A percentile compares a stretch with the other conserved stretches of the same genome.
phyloP scores from a whole-genome alignment of 1,284 basidiomycete species.

The Golubevia sp. region DNA sequence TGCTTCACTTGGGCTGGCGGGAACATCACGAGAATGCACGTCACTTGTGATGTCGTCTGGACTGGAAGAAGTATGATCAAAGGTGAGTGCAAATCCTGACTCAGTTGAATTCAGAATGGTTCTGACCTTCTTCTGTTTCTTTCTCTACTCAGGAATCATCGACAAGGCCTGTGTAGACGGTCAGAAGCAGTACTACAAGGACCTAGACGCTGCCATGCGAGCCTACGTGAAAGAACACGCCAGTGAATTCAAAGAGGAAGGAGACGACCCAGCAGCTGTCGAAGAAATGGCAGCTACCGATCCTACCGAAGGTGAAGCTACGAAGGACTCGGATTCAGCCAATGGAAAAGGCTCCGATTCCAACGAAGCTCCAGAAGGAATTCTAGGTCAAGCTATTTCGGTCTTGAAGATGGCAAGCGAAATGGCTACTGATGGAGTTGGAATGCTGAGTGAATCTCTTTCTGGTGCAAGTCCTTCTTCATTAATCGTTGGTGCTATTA shows the following conservation, averaged over 20 bases:
- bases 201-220: slow-evolving; percentile 83
- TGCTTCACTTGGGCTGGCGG: slow-evolving; percentile 91
- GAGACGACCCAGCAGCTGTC: slow-evolving; percentile 66
- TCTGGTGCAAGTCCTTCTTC: slow-evolving; percentile 21
- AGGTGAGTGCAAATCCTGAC: slow-evolving; percentile 66
- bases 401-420: slow-evolving; percentile 16
- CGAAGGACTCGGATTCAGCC: slow-evolving; percentile 6
- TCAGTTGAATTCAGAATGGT: neutral
- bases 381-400: neutral
- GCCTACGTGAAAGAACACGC: slow-evolving; percentile 84
- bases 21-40: slow-evolving; percentile 76
- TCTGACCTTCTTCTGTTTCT: neutral
- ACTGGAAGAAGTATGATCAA: slow-evolving; percentile 94
- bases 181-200: slow-evolving; percentile 84
- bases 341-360: neutral
- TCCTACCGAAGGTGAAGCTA: neutral
- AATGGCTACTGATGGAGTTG: slow-evolving; percentile 23
- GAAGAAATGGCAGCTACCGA: slow-evolving; percentile 30
- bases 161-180: slow-evolving; percentile 91
- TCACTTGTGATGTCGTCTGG: slow-evolving; percentile 94
- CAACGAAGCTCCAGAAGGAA: slow-evolving; percentile 2
- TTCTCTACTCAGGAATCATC: slow-evolving; percentile 74
- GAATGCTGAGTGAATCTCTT: slow-evolving; percentile 17
- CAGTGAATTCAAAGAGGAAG: slow-evolving; percentile 84
- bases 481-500: slow-evolving; percentile 39